Conservation (phyloP, 306 rosid species). For the Castanea mollissima region DNA sequence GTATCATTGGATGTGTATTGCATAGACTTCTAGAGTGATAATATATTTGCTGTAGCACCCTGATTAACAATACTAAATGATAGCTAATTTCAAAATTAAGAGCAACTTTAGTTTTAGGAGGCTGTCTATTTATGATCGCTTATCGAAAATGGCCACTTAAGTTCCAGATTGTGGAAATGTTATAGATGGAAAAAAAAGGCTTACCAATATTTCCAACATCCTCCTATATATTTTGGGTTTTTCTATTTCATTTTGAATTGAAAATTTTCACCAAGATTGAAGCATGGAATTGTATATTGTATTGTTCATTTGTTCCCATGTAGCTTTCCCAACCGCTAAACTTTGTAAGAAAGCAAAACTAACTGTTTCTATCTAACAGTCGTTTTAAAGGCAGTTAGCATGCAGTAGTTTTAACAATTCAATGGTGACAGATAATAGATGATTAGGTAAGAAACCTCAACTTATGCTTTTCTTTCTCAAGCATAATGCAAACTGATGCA, state of each 20-base stretch:
- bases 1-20: too few relatives aligned
- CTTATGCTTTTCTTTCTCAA: constrained; percentile 11
- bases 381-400: constrained; percentile 14
- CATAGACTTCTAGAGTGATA: too few relatives aligned
- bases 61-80: too few relatives aligned
- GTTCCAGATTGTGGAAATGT: too few relatives aligned
- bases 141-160: too few relatives aligned
- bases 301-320: constrained; percentile 36
- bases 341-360: constrained; percentile 35
- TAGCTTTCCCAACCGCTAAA: constrained; percentile 40
- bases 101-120: too few relatives aligned
- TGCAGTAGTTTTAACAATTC: neutral
- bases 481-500: constrained; percentile 9
- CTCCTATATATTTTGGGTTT: neutral
- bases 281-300: neutral
- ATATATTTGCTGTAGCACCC: too few relatives aligned
- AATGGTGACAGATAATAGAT: neutral
- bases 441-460: constrained; percentile 26
- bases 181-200: too few relatives aligned
- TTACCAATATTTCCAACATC: too few relatives aligned
- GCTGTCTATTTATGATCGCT: too few relatives aligned
- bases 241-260: neutral
- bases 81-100: too few relatives aligned
- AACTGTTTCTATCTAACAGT: constrained; percentile 9
- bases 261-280: neutral